These are phyloP conservation scores for Cladochytrium replicatum DNA, from an alignment of 192 early-diverging fungal species.

Conservation along the genomic window DNA sequence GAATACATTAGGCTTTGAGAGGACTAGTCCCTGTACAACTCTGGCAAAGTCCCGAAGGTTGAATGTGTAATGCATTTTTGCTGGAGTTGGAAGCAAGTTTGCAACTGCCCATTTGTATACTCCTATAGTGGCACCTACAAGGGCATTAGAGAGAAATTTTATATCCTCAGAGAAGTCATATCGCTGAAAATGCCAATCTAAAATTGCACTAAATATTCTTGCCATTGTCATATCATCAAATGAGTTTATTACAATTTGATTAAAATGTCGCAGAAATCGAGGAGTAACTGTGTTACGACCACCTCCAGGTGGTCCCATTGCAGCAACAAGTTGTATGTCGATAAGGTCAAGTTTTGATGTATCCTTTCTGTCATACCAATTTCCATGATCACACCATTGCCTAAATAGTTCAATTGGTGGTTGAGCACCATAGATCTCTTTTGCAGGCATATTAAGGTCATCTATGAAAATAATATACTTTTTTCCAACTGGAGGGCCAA, in stretches of 20 bases:
- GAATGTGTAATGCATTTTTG: conserved; percentile 59
- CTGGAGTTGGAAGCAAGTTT: conserved; percentile 53
- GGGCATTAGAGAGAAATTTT: conserved; percentile 16
- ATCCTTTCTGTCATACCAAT: conserved; percentile 58
- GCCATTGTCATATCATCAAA: conserved; percentile 48
- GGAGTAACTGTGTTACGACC: conserved; percentile 52
- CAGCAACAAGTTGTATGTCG: conserved; percentile 46
- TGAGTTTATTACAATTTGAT: conserved; percentile 48
- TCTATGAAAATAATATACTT: conserved; percentile 46
- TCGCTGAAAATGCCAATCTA: conserved; percentile 48
- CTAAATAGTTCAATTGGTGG: conserved; percentile 52
- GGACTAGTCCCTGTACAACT: conserved; percentile 49
- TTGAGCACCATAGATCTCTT: conserved; percentile 52
- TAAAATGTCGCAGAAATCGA: conserved; percentile 51
- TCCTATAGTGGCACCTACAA: conserved; percentile 35
- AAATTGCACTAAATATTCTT: conserved; percentile 47
- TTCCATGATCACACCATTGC: conserved; percentile 52
- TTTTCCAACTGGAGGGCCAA: conserved; percentile 48
- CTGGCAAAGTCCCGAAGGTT: conserved; percentile 51
- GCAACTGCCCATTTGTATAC: conserved; percentile 44
- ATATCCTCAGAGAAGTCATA: conserved; percentile 46
- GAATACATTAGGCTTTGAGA: conserved; percentile 37
- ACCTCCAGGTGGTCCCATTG: conserved; percentile 56
- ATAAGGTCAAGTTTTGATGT: conserved; percentile 43
- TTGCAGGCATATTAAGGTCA: conserved; percentile 54